These are phyloP conservation scores for Trametes sp. DNA, from an alignment of 1,284 basidiomycete genomes.

Conservation along the genomic window DNA sequence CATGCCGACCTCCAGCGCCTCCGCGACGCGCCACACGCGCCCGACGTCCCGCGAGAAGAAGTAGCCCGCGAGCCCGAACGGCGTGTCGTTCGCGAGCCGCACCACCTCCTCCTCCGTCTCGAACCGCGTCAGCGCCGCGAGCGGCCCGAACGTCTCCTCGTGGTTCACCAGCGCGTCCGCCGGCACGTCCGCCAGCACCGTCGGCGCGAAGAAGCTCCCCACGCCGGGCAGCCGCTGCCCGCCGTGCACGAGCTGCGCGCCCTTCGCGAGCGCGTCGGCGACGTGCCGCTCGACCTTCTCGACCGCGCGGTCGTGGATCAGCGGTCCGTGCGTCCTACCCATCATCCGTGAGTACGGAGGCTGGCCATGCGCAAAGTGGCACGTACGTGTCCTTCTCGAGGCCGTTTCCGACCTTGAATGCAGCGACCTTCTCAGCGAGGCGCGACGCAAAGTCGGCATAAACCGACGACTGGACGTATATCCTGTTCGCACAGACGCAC, in stretches of 20 bases:
- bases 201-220: conserved; percentile 86
- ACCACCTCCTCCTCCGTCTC: conserved; percentile 94
- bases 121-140: conserved; percentile 84
- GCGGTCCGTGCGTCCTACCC: conserved; percentile 92
- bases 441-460: conserved; percentile 89
- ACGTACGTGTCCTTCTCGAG: conserved; percentile 80
- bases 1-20: conserved; percentile 96
- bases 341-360: too few relatives aligned
- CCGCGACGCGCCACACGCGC: conserved; percentile 97
- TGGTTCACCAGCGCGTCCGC: conserved; percentile 63
- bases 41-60: conserved; percentile 93
- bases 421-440: conserved; percentile 83
- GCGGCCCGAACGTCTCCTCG: conserved; percentile 92
- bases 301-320: conserved; percentile 89
- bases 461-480: conserved; percentile 85
- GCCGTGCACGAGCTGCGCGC: conserved; percentile 90
- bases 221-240: conserved; percentile 69
- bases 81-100: conserved; percentile 83
- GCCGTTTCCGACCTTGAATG: conserved; percentile 93
- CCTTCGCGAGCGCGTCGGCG: conserved; percentile 82
- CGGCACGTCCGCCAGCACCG: conserved; percentile 90
- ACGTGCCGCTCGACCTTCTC: conserved; percentile 92
- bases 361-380: too few relatives aligned
- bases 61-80: conserved; percentile 92
- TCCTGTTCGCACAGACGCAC: conserved; percentile 86